Conservation (phyloP, 2,329 filamentous ascomycete species). For the Alternaria sp. region DNA sequence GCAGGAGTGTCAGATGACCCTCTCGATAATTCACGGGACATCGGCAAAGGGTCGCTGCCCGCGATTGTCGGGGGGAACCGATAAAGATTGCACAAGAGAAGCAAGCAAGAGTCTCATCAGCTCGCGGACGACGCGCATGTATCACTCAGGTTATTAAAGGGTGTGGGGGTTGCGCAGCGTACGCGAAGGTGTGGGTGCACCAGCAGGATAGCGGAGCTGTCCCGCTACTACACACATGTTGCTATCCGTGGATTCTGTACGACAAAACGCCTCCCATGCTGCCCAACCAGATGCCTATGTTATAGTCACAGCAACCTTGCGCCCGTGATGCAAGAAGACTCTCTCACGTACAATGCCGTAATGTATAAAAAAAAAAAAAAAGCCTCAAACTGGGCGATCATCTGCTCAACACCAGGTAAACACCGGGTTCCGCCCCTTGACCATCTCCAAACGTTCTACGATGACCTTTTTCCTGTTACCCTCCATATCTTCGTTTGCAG, state of each 20-base stretch:
- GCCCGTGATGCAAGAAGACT: slow-evolving; percentile 8
- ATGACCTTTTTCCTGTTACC: slow-evolving; percentile 92
- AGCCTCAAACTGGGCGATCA: not conserved
- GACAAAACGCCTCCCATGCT: slow-evolving; percentile 14
- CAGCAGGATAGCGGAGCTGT: not conserved
- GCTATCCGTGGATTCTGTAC: slow-evolving; percentile 5
- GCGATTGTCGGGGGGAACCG: not conserved
- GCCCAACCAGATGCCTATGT: not conserved
- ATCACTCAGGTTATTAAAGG: not conserved
- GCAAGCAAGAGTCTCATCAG: slow-evolving; percentile 3
- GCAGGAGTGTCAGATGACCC: slow-evolving; percentile 33
- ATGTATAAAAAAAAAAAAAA: not conserved
- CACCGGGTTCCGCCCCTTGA: slow-evolving; percentile 93
- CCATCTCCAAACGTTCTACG: slow-evolving; percentile 92
- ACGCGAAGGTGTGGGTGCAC: not conserved
- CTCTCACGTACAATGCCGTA: not conserved
- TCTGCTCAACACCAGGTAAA: slow-evolving; percentile 87
- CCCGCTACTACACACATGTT: not conserved
- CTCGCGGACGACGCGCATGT: not conserved
- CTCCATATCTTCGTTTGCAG: slow-evolving; percentile 92
- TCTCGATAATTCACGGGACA: slow-evolving; percentile 10
- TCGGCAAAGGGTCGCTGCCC: slow-evolving; percentile 1
- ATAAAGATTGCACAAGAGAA: not conserved
- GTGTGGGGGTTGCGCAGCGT: not conserved
- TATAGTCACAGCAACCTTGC: not conserved